Percentiles rank a stretch among this genome's conserved stretches.
phyloP scores from a whole-genome alignment of 805 yeast species.

The Yamadazyma akitaensis region DNA sequence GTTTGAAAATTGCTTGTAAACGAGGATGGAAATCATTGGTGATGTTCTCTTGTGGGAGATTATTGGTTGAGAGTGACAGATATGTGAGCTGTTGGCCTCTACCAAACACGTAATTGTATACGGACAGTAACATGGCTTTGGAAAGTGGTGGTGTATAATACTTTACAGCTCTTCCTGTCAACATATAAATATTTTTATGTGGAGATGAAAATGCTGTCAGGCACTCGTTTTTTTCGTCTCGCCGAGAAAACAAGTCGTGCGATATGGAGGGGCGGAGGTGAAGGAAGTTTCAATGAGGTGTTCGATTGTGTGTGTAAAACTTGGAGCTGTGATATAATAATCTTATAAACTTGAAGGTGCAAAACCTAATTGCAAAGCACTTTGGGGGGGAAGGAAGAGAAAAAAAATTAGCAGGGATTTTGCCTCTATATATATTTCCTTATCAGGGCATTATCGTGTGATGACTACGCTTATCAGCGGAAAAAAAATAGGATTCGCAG shows the following conservation, averaged over 20 bases:
- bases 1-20: conserved; percentile 41
- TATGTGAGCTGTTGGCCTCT: conserved; percentile 1
- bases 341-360: too few species aligned
- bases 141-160: background rate
- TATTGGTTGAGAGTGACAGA: conserved; percentile 5
- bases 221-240: conserved; percentile 1
- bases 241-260: background rate
- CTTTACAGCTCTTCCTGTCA: background rate
- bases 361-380: too few species aligned
- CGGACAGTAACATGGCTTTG: conserved; percentile 22
- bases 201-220: conserved; percentile 1
- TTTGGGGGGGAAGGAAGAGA: background rate
- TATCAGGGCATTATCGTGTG: conserved; percentile 8
- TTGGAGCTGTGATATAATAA: too few species aligned
- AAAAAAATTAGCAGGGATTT: background rate
- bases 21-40: conserved; percentile 40
- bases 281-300: background rate
- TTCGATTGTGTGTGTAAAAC: background rate
- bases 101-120: conserved; percentile 24
- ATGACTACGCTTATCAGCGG: conserved; percentile 1
- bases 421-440: conserved; percentile 4
- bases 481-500: background rate
- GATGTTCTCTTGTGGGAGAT: conserved; percentile 3
- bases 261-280: background rate
- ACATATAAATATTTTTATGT: background rate